These are phyloP conservation scores for Phialocephala sp. DNA, from an alignment of 2,329 filamentous ascomycete species.

Conservation along the genomic window DNA sequence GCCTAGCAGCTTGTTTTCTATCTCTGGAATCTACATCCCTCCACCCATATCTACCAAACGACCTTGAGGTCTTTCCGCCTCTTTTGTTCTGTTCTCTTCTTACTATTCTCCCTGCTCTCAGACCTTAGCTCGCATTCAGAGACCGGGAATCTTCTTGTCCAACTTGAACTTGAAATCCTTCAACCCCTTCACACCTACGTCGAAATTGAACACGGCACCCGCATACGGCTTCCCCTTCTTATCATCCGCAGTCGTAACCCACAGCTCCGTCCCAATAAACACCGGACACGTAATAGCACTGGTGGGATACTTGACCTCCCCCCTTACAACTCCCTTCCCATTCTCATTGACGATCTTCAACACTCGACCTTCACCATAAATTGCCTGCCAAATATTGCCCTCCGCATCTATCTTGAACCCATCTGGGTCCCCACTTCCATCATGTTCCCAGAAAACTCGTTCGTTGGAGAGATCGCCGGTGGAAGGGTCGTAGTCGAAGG, in stretches of 20 bases:
- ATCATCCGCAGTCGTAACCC: constrained; percentile 77
- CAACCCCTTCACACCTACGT: constrained; percentile 74
- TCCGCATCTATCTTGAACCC: constrained; percentile 84
- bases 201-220: constrained; percentile 76
- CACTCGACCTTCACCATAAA: constrained; percentile 80
- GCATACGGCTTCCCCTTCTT: constrained; percentile 69
- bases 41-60: background rate
- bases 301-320: constrained; percentile 78
- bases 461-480: constrained; percentile 71
- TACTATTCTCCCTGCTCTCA: background rate
- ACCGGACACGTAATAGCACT: constrained; percentile 80
- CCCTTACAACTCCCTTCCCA: constrained; percentile 66
- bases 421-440: constrained; percentile 73
- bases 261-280: constrained; percentile 76
- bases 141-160: constrained; percentile 20
- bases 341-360: constrained; percentile 66
- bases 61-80: background rate
- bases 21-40: background rate
- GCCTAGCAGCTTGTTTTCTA: background rate
- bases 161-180: constrained; percentile 67
- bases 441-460: constrained; percentile 72
- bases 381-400: constrained; percentile 86
- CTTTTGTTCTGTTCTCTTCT: background rate
- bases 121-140: constrained; percentile 46
- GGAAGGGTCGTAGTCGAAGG: constrained; percentile 73